Conservation (phyloP, 1,284 basidiomycete genomes). For the Cutaneotrichosporon sp. region DNA sequence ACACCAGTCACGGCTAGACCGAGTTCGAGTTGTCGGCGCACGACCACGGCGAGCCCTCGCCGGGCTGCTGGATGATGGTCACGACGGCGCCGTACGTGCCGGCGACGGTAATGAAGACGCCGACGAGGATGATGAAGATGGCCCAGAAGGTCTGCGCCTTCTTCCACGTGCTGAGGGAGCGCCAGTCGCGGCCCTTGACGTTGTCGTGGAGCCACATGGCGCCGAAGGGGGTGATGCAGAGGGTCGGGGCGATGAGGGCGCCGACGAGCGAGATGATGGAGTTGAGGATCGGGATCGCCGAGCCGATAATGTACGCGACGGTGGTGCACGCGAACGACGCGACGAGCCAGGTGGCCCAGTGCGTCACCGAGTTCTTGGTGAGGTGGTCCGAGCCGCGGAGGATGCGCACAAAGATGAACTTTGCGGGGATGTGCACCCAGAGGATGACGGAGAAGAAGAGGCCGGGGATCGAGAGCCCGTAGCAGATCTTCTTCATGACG, state of each 20-base stretch:
- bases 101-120: slow-evolving; percentile 33
- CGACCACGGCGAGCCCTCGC: slow-evolving; percentile 35
- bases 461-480: slow-evolving; percentile 52
- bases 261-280: slow-evolving; percentile 40
- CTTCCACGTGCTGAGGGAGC: neutral
- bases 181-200: slow-evolving; percentile 10
- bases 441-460: slow-evolving; percentile 31
- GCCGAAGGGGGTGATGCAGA: slow-evolving; percentile 34
- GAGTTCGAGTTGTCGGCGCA: slow-evolving; percentile 43
- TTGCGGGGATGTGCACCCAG: slow-evolving; percentile 38
- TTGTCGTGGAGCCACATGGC: slow-evolving; percentile 42
- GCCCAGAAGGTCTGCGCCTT: slow-evolving; percentile 20
- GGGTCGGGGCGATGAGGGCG: slow-evolving; percentile 38
- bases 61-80: slow-evolving; percentile 31
- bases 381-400: slow-evolving; percentile 40
- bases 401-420: slow-evolving; percentile 40
- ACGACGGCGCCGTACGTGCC: slow-evolving; percentile 42
- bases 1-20: slow-evolving; percentile 5
- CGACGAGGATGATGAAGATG: slow-evolving; percentile 29
- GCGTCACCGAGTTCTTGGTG: slow-evolving; percentile 27
- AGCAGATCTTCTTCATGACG: slow-evolving; percentile 51
- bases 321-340: slow-evolving; percentile 24
- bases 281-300: slow-evolving; percentile 37
- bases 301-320: slow-evolving; percentile 41
- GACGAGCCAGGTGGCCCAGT: slow-evolving; percentile 41